Evolutionary conservation across 352 stramenopile species (phyloP).

Genomic region (Phytophthora parvispora): DNA sequence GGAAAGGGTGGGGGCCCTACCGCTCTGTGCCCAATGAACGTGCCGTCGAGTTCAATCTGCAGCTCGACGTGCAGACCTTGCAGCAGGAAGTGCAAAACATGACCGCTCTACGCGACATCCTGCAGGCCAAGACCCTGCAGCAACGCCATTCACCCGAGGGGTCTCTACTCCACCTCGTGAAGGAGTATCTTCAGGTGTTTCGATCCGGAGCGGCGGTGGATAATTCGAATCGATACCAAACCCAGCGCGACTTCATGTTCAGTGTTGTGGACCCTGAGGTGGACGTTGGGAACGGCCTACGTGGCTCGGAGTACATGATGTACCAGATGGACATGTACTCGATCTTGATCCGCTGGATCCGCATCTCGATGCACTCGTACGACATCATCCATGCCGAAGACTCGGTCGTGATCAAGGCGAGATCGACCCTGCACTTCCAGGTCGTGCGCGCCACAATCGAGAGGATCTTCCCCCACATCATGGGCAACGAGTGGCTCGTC

Average conservation of each 20-base stretch:
- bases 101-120: constrained; percentile 34
- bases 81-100: constrained; percentile 48
- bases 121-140: constrained; percentile 26
- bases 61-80: constrained; percentile 50
- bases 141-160: constrained; percentile 30
- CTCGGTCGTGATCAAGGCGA: constrained; percentile 1
- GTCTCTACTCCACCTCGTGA: constrained; percentile 32
- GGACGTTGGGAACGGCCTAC: constrained; percentile 34
- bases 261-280: constrained; percentile 35
- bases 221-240: not conserved
- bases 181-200: constrained; percentile 40
- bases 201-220: constrained; percentile 13
- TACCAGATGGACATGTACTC: constrained; percentile 53
- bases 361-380: constrained; percentile 22
- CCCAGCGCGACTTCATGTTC: constrained; percentile 38
- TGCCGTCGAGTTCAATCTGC: constrained; percentile 42
- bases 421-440: constrained; percentile 1
- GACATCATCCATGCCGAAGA: constrained; percentile 22
- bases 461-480: constrained; percentile 10
- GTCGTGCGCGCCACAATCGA: constrained; percentile 5
- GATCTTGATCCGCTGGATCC: constrained; percentile 41
- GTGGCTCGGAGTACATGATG: constrained; percentile 36
- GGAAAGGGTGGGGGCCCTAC: constrained; percentile 23
- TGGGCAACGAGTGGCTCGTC: constrained; percentile 40
- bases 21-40: constrained; percentile 36